Percentiles rank a stretch among this genome's conserved stretches.
These are phyloP conservation scores for Carallia brachiata DNA, from an alignment of 345 rosid species.

Conservation along the genomic window DNA sequence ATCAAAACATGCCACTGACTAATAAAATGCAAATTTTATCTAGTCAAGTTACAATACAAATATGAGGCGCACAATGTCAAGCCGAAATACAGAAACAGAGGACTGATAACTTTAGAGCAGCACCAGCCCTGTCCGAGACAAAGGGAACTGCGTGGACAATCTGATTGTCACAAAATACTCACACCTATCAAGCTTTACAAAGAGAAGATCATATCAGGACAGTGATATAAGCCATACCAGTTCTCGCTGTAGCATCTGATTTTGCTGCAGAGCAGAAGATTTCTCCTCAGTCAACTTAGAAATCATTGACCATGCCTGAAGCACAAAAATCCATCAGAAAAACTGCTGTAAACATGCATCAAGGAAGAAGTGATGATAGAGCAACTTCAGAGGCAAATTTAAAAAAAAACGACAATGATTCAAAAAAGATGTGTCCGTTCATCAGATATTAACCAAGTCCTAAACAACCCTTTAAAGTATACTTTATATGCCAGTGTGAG, in stretches of 20 bases:
- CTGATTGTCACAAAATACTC: no score
- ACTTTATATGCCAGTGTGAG: no score
- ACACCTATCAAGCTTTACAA: not conserved
- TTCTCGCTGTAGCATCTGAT: constrained; percentile 58
- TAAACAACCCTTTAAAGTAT: no score
- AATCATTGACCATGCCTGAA: constrained; percentile 70
- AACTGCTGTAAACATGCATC: not conserved
- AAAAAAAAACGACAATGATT: no score
- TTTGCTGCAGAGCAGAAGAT: constrained; percentile 54
- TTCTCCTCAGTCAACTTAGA: constrained; percentile 78
- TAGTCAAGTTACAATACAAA: not conserved
- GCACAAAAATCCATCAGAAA: constrained; percentile 15
- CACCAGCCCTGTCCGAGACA: not conserved
- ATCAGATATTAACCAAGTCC: no score
- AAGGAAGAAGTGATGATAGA: no score
- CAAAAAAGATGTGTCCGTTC: no score
- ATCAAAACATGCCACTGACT: not conserved
- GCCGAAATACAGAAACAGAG: not conserved
- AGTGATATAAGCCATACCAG: constrained; percentile 47
- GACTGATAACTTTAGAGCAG: not conserved
- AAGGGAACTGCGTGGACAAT: not conserved
- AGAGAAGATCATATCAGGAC: not conserved
- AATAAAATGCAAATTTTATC: not conserved
- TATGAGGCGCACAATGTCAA: not conserved
- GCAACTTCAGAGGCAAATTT: no score